Conservation (phyloP, 2,329 filamentous ascomycete genomes). For the Emericellopsis cladophorae region DNA sequence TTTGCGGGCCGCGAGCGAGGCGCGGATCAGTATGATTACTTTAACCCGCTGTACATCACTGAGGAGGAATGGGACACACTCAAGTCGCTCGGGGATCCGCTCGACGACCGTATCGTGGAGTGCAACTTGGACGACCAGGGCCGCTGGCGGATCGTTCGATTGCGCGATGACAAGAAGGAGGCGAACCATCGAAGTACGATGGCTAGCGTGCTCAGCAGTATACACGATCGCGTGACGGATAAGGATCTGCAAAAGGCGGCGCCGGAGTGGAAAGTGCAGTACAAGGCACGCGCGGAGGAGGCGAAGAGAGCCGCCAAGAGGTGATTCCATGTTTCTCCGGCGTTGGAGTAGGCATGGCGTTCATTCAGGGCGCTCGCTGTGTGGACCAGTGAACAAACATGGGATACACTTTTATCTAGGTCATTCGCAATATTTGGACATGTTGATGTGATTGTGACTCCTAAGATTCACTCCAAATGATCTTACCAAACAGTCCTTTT, state of each 20-base stretch:
- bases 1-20: constrained; percentile 43
- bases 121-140: constrained; percentile 67
- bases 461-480: too few species aligned
- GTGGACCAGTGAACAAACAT: too few species aligned
- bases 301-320: neutral
- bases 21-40: constrained; percentile 46
- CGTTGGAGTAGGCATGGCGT: too few species aligned
- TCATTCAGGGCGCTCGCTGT: too few species aligned
- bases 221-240: constrained; percentile 73
- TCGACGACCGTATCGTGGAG: constrained; percentile 85
- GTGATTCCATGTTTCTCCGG: neutral
- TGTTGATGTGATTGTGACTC: too few species aligned
- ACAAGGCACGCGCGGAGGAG: constrained; percentile 40
- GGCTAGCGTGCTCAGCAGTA: constrained; percentile 77
- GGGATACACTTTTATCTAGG: too few species aligned
- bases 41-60: constrained; percentile 55
- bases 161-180: constrained; percentile 84
- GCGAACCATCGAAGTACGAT: constrained; percentile 83
- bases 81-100: constrained; percentile 58
- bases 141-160: constrained; percentile 77
- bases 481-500: neutral
- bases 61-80: constrained; percentile 73
- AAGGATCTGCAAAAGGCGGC: constrained; percentile 63
- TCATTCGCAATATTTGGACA: too few species aligned
- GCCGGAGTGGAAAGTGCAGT: constrained; percentile 61